Percentiles rank a stretch among this genome's conserved stretches.
phyloP scores from a whole-genome alignment of 495 filamentous ascomycete genomes.

The Trichoderma reesei region DNA sequence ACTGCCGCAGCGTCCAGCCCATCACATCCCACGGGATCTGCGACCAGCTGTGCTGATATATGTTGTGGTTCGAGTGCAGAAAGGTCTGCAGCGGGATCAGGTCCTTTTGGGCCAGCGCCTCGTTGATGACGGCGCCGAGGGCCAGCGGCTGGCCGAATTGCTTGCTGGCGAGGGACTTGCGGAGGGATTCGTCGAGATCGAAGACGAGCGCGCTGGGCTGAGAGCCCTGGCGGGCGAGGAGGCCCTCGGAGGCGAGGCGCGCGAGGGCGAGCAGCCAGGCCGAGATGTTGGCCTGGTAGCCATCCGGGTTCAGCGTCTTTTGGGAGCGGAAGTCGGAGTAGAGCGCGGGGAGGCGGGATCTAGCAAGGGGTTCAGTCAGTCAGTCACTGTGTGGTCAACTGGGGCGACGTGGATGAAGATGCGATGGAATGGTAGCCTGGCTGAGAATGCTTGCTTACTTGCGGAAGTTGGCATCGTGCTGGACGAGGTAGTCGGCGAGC shows the following conservation, averaged over 20 bases:
- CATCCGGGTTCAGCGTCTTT: conserved; percentile 76
- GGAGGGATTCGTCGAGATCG: conserved; percentile 55
- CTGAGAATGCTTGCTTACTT: conserved; percentile 22
- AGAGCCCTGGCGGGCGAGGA: conserved; percentile 37
- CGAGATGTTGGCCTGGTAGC: conserved; percentile 72
- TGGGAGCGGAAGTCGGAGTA: conserved; percentile 87
- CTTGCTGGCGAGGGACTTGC: conserved; percentile 59
- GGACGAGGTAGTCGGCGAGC: conserved; percentile 36
- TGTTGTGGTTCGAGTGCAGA: conserved; percentile 46
- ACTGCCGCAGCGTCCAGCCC: conserved; percentile 63
- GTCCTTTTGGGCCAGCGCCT: conserved; percentile 56
- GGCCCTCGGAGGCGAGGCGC: conserved; percentile 54
- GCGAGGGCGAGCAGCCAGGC: conserved; percentile 75
- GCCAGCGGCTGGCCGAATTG: conserved; percentile 81
- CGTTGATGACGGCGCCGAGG: conserved; percentile 67
- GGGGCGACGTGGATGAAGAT: neutral
- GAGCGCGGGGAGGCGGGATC: conserved; percentile 77
- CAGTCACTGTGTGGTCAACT: neutral
- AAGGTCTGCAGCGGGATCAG: conserved; percentile 63
- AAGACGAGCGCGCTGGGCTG: conserved; percentile 49
- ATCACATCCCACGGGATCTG: conserved; percentile 44
- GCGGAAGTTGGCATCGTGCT: conserved; percentile 35
- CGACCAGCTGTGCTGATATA: conserved; percentile 47
- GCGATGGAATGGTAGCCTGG: neutral
- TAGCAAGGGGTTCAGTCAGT: conserved; percentile 20